Base-by-base conservation (phyloP, 768 basidiomycete species). In the Trametes cubensis region DNA sequence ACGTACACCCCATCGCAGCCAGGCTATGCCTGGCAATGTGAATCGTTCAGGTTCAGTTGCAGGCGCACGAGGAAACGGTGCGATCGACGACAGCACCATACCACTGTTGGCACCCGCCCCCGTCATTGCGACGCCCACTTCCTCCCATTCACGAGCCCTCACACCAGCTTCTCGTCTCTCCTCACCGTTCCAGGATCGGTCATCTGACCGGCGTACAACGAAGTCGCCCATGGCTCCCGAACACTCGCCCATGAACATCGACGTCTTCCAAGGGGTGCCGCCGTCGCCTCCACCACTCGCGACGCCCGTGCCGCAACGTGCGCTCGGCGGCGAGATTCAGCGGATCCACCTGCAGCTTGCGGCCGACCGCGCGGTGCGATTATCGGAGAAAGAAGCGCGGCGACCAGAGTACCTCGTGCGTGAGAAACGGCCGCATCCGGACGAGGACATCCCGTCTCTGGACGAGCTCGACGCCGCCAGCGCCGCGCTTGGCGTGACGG, bases 331-430 rank as follows among this genome's bases (percentile, higher is more conserved):
- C 30, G 88, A 89, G 69, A 79, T 87, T 70, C 80, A 83, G 54
- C 81, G 84, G 41, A 84, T 89, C 51, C 82, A 83, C 28, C 80
- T 81, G 49, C 80, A 81, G 26, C 76, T 81, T 68, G 72, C 80
- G 17, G 81, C 85, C 64, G 83, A 82, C 41, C 78, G 79, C 57
- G 70, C 82, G 14, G 76, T 79, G 1, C 80, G 81, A 30, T 69
- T 80, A 30, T 79, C 79, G 55, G 84, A 85, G 69, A 76, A 80
- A 11, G 89, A 92, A 71, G 80, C 74, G 39, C 84, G 83, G 15
- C 80, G 89, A 41, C 89, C 89, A 1, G 90, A 91, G 7, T 92
- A 91, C 70, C 76, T 90, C 44, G 84, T 83, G 69, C 83, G 90
- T 26, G 68, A 77, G 28, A 85, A 84, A 68, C 80, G 84, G 48